Conservation (phyloP, 768 basidiomycete genomes). For the Hericium rajendrae region DNA sequence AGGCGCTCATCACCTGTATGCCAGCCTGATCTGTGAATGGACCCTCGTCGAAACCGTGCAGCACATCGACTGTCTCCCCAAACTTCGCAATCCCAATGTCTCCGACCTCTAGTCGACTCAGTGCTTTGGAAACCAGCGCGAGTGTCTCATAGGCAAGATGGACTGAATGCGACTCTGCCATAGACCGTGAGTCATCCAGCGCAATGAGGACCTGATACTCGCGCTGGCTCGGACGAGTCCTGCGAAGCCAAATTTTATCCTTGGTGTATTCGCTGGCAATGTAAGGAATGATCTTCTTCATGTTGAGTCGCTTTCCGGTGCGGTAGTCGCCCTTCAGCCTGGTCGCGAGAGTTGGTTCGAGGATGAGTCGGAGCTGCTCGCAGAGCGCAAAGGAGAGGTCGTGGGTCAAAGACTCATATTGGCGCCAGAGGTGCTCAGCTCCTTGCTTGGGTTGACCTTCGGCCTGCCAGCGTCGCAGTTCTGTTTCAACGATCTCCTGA, state of each 20-base stretch:
- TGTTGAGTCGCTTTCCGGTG: constrained; percentile 94
- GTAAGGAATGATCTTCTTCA: constrained; percentile 97
- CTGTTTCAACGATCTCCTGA: constrained; percentile 32
- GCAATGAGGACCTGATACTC: constrained; percentile 95
- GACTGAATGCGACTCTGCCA: constrained; percentile 87
- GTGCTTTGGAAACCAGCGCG: constrained; percentile 82
- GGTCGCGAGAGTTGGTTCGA: constrained; percentile 91
- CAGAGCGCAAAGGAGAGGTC: constrained; percentile 88
- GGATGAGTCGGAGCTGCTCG: constrained; percentile 92
- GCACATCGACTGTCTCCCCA: constrained; percentile 76
- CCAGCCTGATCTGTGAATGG: constrained; percentile 78
- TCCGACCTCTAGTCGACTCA: constrained; percentile 90
- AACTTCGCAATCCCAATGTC: constrained; percentile 89
- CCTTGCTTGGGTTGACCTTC: constrained; percentile 43
- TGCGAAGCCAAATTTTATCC: constrained; percentile 97
- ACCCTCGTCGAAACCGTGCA: constrained; percentile 80
- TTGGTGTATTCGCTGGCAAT: constrained; percentile 99
- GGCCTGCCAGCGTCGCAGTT: constrained; percentile 53
- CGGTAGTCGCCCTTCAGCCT: constrained; percentile 94
- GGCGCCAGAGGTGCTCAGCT: constrained; percentile 79
- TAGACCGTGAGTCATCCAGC: constrained; percentile 93
- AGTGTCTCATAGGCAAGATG: constrained; percentile 93
- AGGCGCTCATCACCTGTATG: constrained; percentile 68
- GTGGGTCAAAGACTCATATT: constrained; percentile 84
- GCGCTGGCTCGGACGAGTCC: constrained; percentile 86